Evolutionary conservation across 2,329 filamentous ascomycete species (phyloP).

Genomic region (Penicillium fuscoglaucum): DNA sequence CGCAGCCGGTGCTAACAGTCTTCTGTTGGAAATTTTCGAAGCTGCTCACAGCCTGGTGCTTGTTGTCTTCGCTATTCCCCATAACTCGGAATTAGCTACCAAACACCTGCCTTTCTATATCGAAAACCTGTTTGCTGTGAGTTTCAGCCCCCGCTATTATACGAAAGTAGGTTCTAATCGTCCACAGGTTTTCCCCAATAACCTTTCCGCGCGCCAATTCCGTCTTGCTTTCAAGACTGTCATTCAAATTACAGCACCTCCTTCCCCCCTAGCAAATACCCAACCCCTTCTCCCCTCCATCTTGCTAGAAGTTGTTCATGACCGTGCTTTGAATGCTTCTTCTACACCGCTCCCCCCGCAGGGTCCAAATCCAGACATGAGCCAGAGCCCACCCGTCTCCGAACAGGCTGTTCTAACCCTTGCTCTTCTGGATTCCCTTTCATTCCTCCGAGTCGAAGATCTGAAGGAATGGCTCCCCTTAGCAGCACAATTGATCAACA

Average conservation of each 20-base stretch:
- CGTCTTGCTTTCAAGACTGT: slow-evolving; percentile 83
- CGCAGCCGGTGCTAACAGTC: slow-evolving; percentile 55
- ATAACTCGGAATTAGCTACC: slow-evolving; percentile 69
- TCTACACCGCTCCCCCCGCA: slow-evolving; percentile 50
- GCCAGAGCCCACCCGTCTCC: slow-evolving; percentile 50
- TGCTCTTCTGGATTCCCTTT: slow-evolving; percentile 76
- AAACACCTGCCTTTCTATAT: slow-evolving; percentile 80
- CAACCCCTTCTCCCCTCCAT: slow-evolving; percentile 79
- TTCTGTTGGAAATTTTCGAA: slow-evolving; percentile 75
- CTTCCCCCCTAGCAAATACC: slow-evolving; percentile 69
- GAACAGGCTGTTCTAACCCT: slow-evolving; percentile 77
- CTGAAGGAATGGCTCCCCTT: slow-evolving; percentile 80
- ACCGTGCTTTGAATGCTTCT: slow-evolving; percentile 60
- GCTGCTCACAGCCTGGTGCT: slow-evolving; percentile 81
- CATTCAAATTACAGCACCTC: slow-evolving; percentile 77
- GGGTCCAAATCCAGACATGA: slow-evolving; percentile 37
- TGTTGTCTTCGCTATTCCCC: slow-evolving; percentile 75
- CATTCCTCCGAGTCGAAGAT: slow-evolving; percentile 67
- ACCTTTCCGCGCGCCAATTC: slow-evolving; percentile 82
- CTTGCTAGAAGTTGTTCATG: slow-evolving; percentile 73
- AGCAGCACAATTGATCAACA: slow-evolving; percentile 66
- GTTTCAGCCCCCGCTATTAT: slow-evolving; percentile 11
- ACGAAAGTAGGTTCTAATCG: neutral
- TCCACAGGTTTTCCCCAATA: slow-evolving; percentile 67
- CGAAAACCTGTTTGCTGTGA: slow-evolving; percentile 68